Conservation (phyloP, 768 basidiomycete species). For the Galerina sulciceps region DNA sequence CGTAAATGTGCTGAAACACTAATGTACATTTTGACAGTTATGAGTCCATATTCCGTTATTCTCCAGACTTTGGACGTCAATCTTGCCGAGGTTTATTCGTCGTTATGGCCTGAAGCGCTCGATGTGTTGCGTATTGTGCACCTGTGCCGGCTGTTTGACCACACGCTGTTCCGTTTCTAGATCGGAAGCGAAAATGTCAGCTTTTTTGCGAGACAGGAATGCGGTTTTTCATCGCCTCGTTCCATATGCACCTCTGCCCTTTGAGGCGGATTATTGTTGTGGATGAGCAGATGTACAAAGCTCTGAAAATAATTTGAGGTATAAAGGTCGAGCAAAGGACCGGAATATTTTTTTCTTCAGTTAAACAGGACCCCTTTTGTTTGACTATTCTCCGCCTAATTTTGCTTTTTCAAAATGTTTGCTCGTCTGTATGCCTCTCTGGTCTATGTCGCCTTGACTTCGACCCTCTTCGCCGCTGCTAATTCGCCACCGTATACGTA, state of each 20-base stretch:
- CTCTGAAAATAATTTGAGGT: not conserved
- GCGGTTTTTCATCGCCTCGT: not conserved
- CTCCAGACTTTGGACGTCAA: too few relatives aligned
- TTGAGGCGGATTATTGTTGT: not conserved
- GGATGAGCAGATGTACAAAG: not conserved
- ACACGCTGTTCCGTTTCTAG: too few relatives aligned
- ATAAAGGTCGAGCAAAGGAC: not conserved
- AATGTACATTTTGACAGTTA: too few relatives aligned
- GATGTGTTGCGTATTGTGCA: too few relatives aligned
- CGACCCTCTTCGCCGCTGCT: conserved; percentile 32
- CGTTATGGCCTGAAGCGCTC: too few relatives aligned
- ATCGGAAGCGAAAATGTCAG: not conserved
- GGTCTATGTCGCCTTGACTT: conserved; percentile 24
- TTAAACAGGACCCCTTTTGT: conserved; percentile 21
- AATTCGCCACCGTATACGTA: conserved; percentile 9
- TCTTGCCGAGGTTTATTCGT: too few relatives aligned
- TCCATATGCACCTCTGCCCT: not conserved
- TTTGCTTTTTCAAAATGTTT: conserved; percentile 25
- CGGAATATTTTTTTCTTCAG: conserved; percentile 11
- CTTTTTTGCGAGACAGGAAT: not conserved
- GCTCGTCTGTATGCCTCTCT: conserved; percentile 18
- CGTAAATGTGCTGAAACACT: too few relatives aligned
- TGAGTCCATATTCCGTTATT: too few relatives aligned
- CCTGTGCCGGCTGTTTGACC: too few relatives aligned
- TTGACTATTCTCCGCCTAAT: conserved; percentile 7